Base-by-base conservation (phyloP, 345 rosid species). In the Balakata baccata region DNA sequence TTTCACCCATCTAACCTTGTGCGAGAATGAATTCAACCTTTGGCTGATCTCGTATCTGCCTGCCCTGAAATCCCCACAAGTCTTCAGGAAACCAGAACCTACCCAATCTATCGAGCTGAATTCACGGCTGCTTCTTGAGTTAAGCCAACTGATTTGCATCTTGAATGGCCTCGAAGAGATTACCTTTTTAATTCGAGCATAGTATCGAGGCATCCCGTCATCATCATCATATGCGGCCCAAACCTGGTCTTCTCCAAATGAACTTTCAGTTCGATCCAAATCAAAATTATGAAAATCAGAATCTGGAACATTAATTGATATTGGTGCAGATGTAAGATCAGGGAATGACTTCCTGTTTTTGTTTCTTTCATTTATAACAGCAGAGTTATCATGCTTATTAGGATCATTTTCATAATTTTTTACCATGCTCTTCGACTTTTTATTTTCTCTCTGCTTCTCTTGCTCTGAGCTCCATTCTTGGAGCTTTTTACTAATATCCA, bases 151-250 rank as follows among this genome's bases (percentile, higher is more conserved):
- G 74, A 95, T 90, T 79, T 79, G 86, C 90, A 93, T 75, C 85
- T 87, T 90, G 77, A 95, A 93, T 34, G 99, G 99, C 53, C 81
- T 83, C 81, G 74, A 22, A 60, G 99, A 91, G 9, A 90, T 74
- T 64, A 95, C 96, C 80, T 89, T 89, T 65, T 87, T 94, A 80
- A 95, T 90, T 84, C 94, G 89, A 62, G 98, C 98, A 80, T 93
- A 95, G 72, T 82, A 93, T 51, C 99, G 92, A 64, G 99, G 99
- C 99, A 96, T 91, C 46, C 97, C 98, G 74, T 93, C 98, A 39
- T 85, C 88, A 70, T 88, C 87, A 29, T 93, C 99, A 78, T 96
- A 96, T 7, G 96, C 98, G 71, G 98, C 99, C 99, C 99, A 96
- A 47, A 95, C 89, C 79, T 95, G 92, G 75, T 91, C 94, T 7